Evolutionary conservation across 1,139 yeast species (phyloP), one percentile per base, ranked within the genome.

Genomic region (Arxiozyma telluris): DNA sequence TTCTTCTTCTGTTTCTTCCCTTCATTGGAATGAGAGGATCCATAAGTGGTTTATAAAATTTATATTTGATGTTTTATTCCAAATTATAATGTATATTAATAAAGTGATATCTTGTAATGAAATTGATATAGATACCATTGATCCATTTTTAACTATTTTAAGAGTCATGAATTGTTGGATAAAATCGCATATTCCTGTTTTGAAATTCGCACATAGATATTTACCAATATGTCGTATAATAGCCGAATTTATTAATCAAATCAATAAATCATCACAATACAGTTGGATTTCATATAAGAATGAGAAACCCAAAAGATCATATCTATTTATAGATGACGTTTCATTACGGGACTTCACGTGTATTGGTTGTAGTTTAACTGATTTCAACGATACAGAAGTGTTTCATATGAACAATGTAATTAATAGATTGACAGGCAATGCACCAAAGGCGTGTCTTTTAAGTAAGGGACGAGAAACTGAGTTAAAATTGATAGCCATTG

Each of bases 111-210:
- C 22, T 3, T 4, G 8, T 6, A 20, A 21, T 21, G 39, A 46
- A 34, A 21, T 21, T 21, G 15, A 41, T 27, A 21, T 25, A 8
- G 11, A 21, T 12, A 20, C 8, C 23, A 47, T 41, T 11, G 23
- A 20, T 15, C 17, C 56, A 47, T 58, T 58, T 49, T 49, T 63
- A 38, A 62, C 64, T 1, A 57, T 61, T 49, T 55, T 78, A 3
- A 71, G 88, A 58, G 67, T 81, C n/a, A 59, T 77, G 41, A 69
- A 79, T 25, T 76, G 77, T 57, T 81, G 83, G 83, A 62, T 81
- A 42, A 76, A 73, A 56, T 77, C 74, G 52, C 73, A 77, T 53
- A 74, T 73, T 55, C 55, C 70, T 48, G 71, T 76, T 18, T 61
- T 75, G 25, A 71, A 73, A 41, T 69, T 68, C 47, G 65, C 76